Evolutionary conservation across 192 early-diverging fungal species (phyloP), one percentile per base, ranked within the genome.

Genomic region (Backusella parvicylindrica): DNA sequence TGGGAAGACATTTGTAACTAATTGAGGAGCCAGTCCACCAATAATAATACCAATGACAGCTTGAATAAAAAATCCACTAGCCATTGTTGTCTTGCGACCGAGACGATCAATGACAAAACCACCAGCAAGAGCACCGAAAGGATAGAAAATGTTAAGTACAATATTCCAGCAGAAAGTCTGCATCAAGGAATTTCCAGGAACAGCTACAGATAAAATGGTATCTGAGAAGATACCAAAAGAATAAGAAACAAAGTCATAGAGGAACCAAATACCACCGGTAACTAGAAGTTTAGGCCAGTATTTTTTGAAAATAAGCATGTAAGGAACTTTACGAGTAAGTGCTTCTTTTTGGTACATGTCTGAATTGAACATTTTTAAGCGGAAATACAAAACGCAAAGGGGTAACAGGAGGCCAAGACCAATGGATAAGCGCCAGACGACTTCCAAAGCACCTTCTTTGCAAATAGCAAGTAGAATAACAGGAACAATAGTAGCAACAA

Each of bases 321-420:
- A 89, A 11, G 86, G 87, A 3, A 84, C 83, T 6, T 82, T 76
- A 63, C 73, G 74, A 50, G 79, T 87, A 75, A 86, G 83, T 26
- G 84, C 76, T 60, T 88, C 76, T 71, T 88, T 81, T 26, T 79
- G 75, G 76, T 80, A 89, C 63, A 76, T 74, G 26, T 85, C 75
- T 13, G 86, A 87, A 78, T 89, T 88, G 64, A 69, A 50, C 85
- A 85, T 88, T 75, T 88, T 88, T 66, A 89, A 71, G 60, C 87
- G 86, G 85, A 89, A 88, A 47, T 82, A 84, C 72, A 84, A 38
- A 26, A 86, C 82, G 26, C 78, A 77, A 47, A 86, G 60, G 38
- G 84, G 84, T 18, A 83, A 76, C 2, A 84, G 26, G 38, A 85
- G 77, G 8, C 86, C 86, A 69, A 88, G 79, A 72, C 85, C 86